Percentiles rank a stretch among this genome's conserved stretches.
These are phyloP conservation scores for Penicillium expansum DNA, from an alignment of 2,329 filamentous ascomycete genomes.

Conservation along the genomic window DNA sequence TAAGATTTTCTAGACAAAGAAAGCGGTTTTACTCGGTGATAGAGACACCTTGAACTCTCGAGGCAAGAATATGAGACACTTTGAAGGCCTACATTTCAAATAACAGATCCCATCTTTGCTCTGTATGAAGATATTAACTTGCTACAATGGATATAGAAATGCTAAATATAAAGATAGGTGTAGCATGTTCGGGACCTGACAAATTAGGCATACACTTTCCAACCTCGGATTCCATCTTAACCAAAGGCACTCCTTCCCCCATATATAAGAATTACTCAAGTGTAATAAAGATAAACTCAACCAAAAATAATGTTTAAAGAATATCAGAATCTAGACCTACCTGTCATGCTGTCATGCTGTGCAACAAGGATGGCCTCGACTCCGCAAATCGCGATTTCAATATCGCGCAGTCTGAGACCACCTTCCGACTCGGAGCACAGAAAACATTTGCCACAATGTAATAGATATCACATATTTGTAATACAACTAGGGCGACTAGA, in stretches of 20 bases:
- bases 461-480: conserved; percentile 6
- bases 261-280: neutral
- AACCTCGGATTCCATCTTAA: neutral
- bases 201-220: neutral
- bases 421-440: neutral
- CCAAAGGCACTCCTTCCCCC: neutral
- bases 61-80: neutral
- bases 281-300: neutral
- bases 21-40: neutral
- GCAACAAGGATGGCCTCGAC: neutral
- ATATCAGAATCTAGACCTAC: neutral
- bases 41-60: neutral
- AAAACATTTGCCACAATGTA: neutral
- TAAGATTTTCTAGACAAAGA: neutral
- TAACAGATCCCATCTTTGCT: too few relatives aligned
- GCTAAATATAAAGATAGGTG: too few relatives aligned
- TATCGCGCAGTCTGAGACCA: neutral
- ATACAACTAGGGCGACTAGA: conserved; percentile 9
- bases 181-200: neutral
- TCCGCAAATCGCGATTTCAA: conserved; percentile 1
- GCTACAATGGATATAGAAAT: neutral
- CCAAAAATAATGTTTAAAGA: neutral
- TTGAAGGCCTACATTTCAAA: neutral
- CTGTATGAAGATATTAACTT: neutral
- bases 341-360: neutral